Conservation (phyloP, 176 grass and related monocot species). For the Aegilops umbellulata region DNA sequence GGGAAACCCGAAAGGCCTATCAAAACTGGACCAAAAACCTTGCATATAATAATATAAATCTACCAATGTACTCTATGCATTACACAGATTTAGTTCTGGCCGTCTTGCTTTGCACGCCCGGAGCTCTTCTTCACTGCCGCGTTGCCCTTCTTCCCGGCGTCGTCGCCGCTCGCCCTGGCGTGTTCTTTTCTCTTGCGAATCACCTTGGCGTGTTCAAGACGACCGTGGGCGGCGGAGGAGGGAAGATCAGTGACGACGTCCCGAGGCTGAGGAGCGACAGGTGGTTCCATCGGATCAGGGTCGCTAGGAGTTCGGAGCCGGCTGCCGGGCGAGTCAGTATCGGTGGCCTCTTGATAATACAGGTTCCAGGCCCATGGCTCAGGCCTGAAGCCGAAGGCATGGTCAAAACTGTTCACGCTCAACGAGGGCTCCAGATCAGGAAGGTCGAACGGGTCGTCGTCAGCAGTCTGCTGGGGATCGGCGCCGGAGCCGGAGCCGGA, state of each 20-base stretch:
- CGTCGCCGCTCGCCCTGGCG: not conserved
- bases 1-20: too few relatives aligned
- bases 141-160: not conserved
- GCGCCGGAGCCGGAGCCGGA: not conserved
- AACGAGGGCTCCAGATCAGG: not conserved
- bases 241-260: not conserved
- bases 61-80: not conserved
- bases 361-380: not conserved
- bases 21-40: too few relatives aligned
- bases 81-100: not conserved
- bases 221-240: not conserved
- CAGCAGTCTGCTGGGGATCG: not conserved
- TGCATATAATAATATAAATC: not conserved
- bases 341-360: not conserved
- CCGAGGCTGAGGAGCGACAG: not conserved
- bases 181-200: not conserved
- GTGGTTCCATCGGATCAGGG: not conserved
- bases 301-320: not conserved
- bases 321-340: not conserved
- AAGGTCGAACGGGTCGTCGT: not conserved
- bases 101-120: not conserved
- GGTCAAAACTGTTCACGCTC: not conserved
- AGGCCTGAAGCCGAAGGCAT: not conserved
- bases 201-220: not conserved
- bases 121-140: not conserved